Evolutionary conservation across 768 basidiomycete species (phyloP).

Genomic region (Lentinula sp.): DNA sequence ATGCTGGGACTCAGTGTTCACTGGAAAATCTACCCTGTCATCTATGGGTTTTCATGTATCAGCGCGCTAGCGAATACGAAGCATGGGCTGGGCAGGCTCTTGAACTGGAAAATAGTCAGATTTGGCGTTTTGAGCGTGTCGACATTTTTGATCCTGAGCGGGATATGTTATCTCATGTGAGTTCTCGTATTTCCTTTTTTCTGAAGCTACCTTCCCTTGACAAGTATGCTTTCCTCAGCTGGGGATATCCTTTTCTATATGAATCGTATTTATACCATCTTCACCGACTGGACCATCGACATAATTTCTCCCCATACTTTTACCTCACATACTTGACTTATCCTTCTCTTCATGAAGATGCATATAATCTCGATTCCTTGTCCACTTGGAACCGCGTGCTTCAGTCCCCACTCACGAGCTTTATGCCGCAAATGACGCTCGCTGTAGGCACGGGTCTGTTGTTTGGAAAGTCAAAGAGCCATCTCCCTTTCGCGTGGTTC

Average conservation of each 20-base stretch:
- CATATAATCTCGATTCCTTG: not conserved
- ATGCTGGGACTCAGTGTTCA: slow-evolving; percentile 80
- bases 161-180: slow-evolving; percentile 69
- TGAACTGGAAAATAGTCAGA: slow-evolving; percentile 47
- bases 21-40: slow-evolving; percentile 96
- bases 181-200: slow-evolving; percentile 20
- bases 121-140: slow-evolving; percentile 68
- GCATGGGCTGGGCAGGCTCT: slow-evolving; percentile 22
- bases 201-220: slow-evolving; percentile 1
- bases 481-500: slow-evolving; percentile 84
- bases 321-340: slow-evolving; percentile 91
- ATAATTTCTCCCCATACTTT: slow-evolving; percentile 98
- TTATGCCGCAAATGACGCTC: slow-evolving; percentile 77
- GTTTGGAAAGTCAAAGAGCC: slow-evolving; percentile 48
- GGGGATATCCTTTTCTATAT: slow-evolving; percentile 89
- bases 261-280: slow-evolving; percentile 94
- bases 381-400: slow-evolving; percentile 22
- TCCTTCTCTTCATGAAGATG: slow-evolving; percentile 29
- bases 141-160: slow-evolving; percentile 60
- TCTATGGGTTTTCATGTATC: slow-evolving; percentile 81
- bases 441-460: slow-evolving; percentile 68
- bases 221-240: slow-evolving; percentile 39
- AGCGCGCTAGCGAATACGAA: slow-evolving; percentile 35
- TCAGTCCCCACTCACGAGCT: slow-evolving; percentile 74
- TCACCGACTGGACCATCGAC: slow-evolving; percentile 88